Percentiles rank a stretch among this genome's conserved stretches.
Evolutionary conservation across 176 grass and related monocot genomes (phyloP).

Genomic region (Rhynchospora breviuscula): DNA sequence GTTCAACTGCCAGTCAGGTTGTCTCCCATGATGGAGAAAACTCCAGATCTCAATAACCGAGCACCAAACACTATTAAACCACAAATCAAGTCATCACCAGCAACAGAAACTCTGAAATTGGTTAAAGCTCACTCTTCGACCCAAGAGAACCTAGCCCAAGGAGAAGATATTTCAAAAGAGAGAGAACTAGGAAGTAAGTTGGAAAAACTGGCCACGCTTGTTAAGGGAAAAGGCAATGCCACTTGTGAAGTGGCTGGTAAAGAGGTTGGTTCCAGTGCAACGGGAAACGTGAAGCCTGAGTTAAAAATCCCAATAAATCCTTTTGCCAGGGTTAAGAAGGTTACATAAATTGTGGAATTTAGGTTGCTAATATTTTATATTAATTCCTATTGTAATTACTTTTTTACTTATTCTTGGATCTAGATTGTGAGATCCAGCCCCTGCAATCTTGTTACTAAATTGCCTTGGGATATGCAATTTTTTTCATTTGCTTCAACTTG

Average conservation of each 20-base stretch:
- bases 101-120: slow-evolving; percentile 22
- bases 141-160: background rate
- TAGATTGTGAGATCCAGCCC: background rate
- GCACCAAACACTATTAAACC: slow-evolving; percentile 6
- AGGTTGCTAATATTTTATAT: background rate
- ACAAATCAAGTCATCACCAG: slow-evolving; percentile 1
- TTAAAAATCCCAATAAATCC: slow-evolving; percentile 25
- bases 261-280: background rate
- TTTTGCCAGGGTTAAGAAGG: slow-evolving; percentile 22
- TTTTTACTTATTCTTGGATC: background rate
- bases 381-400: slow-evolving; percentile 17
- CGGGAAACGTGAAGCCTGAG: slow-evolving; percentile 9
- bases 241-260: background rate
- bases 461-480: background rate
- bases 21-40: background rate
- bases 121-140: background rate
- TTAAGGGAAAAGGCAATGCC: slow-evolving; percentile 5
- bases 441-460: background rate
- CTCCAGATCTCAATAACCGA: background rate
- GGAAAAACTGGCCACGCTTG: slow-evolving; percentile 9
- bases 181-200: slow-evolving; percentile 6
- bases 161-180: slow-evolving; percentile 12
- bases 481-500: background rate
- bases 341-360: background rate
- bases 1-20: background rate